Base-by-base conservation (phyloP, 768 basidiomycete genomes). In the Boletellus ananas region DNA sequence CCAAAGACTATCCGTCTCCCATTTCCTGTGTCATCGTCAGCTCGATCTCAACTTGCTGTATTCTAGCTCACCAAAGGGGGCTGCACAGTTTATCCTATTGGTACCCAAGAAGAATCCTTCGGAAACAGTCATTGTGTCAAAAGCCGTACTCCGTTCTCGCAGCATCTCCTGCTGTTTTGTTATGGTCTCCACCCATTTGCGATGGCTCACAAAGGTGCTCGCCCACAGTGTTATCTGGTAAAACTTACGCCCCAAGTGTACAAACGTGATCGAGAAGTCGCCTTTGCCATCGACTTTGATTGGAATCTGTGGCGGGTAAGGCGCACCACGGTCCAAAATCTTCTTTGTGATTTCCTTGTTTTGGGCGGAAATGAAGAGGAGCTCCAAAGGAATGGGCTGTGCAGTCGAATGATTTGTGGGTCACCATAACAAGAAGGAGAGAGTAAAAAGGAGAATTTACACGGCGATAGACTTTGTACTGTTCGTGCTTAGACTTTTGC, bases 201-300 rank as follows among this genome's bases (percentile, higher is more conserved):
- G 84, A 62, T 97, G 86, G 57, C 79, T 81, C 46, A 91, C 77
- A 40, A 84, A 82, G 25, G 94, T 88, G 59, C 80, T 85, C 38
- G 92, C 90, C 91, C 91, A 97, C 11, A 99, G 74, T 54, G 92
- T 87, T 60, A 97, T 78, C 56, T 86, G 84, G 67, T 98, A 98
- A 53, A 84, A 90, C 68, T 94, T 91, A 58, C 91, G 81, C 12
- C 96, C 96, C 23, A 99, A 82, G 66, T 95, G 90, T 52, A 90
- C 81, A 70, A 98, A 94, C 39, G 91, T 96, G 60, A 99, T 85
- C 61, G 89, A 85, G 67, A 88, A 90, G 48, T 91, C 92, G 38
- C 87, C 87, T 67, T 94, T 97, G 35, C 79, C 79, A 57, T 78
- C 79, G 42, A 79, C 63, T 11, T 77, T 73, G 45, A 83, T 70